A percentile compares a stretch with the other conserved stretches of the same genome.
Evolutionary conservation across 2,329 filamentous ascomycete genomes (phyloP).

Genomic region (Thermomyces lanuginosus): DNA sequence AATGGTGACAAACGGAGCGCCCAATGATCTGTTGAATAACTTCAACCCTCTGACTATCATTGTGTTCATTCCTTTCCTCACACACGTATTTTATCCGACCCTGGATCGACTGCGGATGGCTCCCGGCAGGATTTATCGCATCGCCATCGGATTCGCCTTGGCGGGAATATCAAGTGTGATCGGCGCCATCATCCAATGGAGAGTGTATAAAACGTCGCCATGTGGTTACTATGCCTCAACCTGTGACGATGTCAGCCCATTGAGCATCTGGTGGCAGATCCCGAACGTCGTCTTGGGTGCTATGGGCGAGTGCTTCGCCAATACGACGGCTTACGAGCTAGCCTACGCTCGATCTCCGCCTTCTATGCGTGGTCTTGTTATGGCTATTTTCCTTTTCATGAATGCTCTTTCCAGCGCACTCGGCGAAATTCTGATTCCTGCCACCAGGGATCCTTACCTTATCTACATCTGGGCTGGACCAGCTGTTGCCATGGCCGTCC

Average conservation of each 20-base stretch:
- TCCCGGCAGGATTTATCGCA: slow-evolving; percentile 34
- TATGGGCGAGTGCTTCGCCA: slow-evolving; percentile 42
- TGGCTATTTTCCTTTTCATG: slow-evolving; percentile 34
- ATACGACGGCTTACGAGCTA: slow-evolving; percentile 52
- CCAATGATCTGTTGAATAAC: slow-evolving; percentile 36
- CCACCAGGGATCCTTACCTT: slow-evolving; percentile 32
- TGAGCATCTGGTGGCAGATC: slow-evolving; percentile 38
- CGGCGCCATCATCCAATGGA: slow-evolving; percentile 27
- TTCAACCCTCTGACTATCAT: slow-evolving; percentile 38
- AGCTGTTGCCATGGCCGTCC: slow-evolving; percentile 31
- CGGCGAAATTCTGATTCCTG: slow-evolving; percentile 28
- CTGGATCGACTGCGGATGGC: slow-evolving; percentile 28
- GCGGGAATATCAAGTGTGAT: slow-evolving; percentile 30
- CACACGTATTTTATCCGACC: slow-evolving; percentile 33
- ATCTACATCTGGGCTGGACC: slow-evolving; percentile 29
- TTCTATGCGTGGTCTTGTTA: slow-evolving; percentile 43
- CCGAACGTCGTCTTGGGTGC: slow-evolving; percentile 37
- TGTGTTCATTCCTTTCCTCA: slow-evolving; percentile 30
- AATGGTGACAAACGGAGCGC: slow-evolving; percentile 34
- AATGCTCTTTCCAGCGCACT: slow-evolving; percentile 39
- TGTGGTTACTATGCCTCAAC: slow-evolving; percentile 27
- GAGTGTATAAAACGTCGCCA: slow-evolving; percentile 31
- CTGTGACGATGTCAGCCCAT: slow-evolving; percentile 13
- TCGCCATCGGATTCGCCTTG: slow-evolving; percentile 36
- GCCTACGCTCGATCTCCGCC: slow-evolving; percentile 62